Conservation (phyloP, 2,329 filamentous ascomycete species). For the Xenoacremonium recifei region DNA sequence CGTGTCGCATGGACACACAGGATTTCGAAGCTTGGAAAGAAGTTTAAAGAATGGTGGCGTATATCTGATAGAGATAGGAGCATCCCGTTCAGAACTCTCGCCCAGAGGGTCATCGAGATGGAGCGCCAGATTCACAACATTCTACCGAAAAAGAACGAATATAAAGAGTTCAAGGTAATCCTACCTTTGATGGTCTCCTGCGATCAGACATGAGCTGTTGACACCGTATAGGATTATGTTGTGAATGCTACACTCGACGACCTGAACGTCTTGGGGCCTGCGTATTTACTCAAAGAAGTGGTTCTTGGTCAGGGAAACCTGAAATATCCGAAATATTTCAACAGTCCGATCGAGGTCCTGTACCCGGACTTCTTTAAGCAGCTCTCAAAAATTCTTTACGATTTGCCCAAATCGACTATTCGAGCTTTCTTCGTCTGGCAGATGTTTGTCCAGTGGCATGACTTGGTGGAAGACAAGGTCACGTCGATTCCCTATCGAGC, state of each 20-base stretch:
- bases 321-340: no score
- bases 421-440: conserved; percentile 15
- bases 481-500: not conserved
- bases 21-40: no score
- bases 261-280: conserved; percentile 1
- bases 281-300: conserved; percentile 2
- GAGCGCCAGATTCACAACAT: conserved; percentile 6
- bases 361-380: conserved; percentile 5
- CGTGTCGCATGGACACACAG: no score
- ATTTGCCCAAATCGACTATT: conserved; percentile 4
- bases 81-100: no score
- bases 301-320: conserved; percentile 2
- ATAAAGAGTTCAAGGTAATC: conserved; percentile 4
- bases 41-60: no score
- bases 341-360: conserved; percentile 13
- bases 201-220: not conserved
- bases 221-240: conserved; percentile 1
- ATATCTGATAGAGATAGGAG: no score
- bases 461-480: conserved; percentile 3
- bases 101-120: conserved; percentile 3
- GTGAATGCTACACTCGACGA: not conserved
- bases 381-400: conserved; percentile 5
- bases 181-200: not conserved
- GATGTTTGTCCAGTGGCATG: conserved; percentile 13
- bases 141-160: conserved; percentile 1